Evolutionary conservation across 306 rosid genomes (phyloP).

Genomic region (Cucurbita moschata): DNA sequence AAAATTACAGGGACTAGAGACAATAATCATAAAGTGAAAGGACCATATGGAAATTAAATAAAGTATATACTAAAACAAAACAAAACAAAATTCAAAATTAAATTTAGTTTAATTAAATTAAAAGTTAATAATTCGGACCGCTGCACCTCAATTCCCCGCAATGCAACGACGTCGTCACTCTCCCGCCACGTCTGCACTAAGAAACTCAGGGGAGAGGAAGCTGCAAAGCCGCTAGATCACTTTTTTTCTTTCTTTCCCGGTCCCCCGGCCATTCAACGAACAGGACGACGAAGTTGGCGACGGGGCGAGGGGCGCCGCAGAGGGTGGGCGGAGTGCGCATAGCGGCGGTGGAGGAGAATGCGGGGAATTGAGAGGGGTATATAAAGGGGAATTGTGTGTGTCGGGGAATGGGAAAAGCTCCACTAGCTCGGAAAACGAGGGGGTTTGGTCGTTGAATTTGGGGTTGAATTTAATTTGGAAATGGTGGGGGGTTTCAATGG

Average conservation of each 20-base stretch:
- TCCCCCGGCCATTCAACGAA: background rate
- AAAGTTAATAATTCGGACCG: conserved; percentile 63
- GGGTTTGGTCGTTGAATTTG: background rate
- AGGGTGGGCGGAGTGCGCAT: conserved; percentile 3
- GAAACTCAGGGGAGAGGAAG: conserved; percentile 65
- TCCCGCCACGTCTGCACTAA: conserved; percentile 38
- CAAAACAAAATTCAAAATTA: too few relatives aligned
- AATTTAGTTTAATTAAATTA: background rate
- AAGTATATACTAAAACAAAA: background rate
- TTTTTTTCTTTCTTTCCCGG: conserved; percentile 1
- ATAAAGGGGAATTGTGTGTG: conserved; percentile 24
- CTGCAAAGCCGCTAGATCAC: conserved; percentile 48
- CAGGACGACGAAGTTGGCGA: too few relatives aligned
- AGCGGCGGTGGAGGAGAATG: background rate
- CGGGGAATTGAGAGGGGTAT: conserved; percentile 53
- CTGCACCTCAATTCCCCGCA: conserved; percentile 99
- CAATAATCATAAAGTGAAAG: too few relatives aligned
- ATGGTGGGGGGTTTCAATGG: background rate
- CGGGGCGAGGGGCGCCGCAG: background rate
- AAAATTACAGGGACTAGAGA: too few relatives aligned
- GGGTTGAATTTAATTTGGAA: background rate
- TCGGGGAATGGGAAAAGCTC: background rate
- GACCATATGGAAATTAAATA: background rate
- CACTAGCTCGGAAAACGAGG: background rate
- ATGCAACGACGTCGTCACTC: conserved; percentile 61